Conservation (phyloP, 2,329 filamentous ascomycete species). For the Dothistroma septosporum region DNA sequence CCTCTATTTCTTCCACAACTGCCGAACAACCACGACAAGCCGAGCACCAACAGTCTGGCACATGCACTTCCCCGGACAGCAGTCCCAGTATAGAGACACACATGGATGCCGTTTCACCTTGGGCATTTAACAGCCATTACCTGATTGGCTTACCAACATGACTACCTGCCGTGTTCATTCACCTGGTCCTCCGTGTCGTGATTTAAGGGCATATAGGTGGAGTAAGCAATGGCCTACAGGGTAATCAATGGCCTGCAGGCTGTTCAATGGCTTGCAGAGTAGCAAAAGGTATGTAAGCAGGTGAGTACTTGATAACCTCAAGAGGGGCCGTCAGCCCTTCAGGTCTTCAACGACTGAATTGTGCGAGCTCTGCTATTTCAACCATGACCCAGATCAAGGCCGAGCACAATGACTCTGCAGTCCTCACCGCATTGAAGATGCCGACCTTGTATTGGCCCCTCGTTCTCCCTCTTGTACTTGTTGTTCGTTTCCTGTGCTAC, state of each 20-base stretch:
- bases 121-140: not conserved
- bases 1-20: not conserved
- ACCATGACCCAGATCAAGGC: conserved; percentile 17
- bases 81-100: not conserved
- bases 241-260: not conserved
- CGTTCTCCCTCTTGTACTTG: conserved; percentile 22
- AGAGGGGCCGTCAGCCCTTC: not conserved
- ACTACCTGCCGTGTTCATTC: not conserved
- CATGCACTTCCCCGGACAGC: not conserved
- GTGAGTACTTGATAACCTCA: not conserved
- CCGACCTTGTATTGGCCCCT: conserved; percentile 23
- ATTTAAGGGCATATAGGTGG: not conserved
- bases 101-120: not conserved
- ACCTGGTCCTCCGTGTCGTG: not conserved
- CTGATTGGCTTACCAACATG: not conserved
- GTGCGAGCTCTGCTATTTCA: conserved; percentile 10
- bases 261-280: not conserved
- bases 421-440: conserved; percentile 16
- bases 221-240: not conserved
- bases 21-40: not conserved
- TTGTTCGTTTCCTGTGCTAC: conserved; percentile 32
- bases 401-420: conserved; percentile 12
- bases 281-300: not conserved
- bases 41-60: not conserved
- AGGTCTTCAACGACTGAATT: not conserved